Base-by-base conservation (phyloP, 306 rosid genomes). In the Boehmeria nivea region DNA sequence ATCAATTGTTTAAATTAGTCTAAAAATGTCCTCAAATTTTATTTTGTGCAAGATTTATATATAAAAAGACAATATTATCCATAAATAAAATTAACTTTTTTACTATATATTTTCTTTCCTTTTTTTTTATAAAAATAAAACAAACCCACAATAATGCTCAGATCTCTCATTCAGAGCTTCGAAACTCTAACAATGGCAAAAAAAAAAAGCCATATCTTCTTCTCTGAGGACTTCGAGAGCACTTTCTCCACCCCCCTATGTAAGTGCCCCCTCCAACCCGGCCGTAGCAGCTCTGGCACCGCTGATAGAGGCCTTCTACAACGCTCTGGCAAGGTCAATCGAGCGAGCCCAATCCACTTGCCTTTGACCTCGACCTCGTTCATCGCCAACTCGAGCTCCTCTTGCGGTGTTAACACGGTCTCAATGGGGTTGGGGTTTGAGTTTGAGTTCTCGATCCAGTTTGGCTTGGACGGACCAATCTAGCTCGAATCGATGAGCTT, bases 201-300 rank as follows among this genome's bases (percentile, higher is more conserved):
- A 12, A 46, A 24, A 17, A 52, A 19, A 71, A 66, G n/a, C n/a
- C n/a, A n/a, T n/a, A n/a, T n/a, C 1, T 39, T 61, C 31, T 13
- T 63, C 6, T 71, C 61, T 6, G 94, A 88, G 6, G 95, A 88
- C 67, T 21, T 71, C 0, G 96, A 93, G 33, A 93, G 99, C 60
- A 75, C 66, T 18, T 93, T 94, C 48, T 93, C 99, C 31, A 93
- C n/a, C 96, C 8, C 99, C 99, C 11, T 93, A 83, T 69, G 95
- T 93, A 7, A 85, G 96, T 33, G 96, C 96, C 0, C 95, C 99
- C 9, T 93, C 99, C 2, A 93, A 96, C 99, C 96, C 6, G 95
- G 94, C 34, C 86, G 89, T 0, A 75, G 75, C 5, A 68, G 22
- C 54, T 11, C 83, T 5, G 58, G 59, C 1, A 6, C 74, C 6